A percentile compares a stretch with the other conserved stretches of the same genome.
phyloP scores from a whole-genome alignment of 2,329 filamentous ascomycete species.

The Aspergillus japonicus region DNA sequence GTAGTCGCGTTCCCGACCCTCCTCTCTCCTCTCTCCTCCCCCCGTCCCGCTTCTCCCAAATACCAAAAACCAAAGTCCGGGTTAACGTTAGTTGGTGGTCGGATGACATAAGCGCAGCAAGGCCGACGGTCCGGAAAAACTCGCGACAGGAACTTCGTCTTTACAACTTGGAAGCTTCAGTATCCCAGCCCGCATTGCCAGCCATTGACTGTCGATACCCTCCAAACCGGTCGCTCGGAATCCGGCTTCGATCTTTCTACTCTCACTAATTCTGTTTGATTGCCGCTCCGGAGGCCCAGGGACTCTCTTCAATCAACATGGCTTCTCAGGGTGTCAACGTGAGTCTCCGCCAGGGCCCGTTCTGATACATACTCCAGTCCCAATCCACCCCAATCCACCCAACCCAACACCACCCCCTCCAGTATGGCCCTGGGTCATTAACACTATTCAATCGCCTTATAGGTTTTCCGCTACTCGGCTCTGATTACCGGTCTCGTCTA shows the following conservation, averaged over 20 bases:
- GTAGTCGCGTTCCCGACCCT: neutral
- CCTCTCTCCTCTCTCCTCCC: neutral
- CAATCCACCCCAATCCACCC: neutral
- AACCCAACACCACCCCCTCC: neutral
- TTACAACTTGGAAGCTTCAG: conserved; percentile 22
- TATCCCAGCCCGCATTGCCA: conserved; percentile 28
- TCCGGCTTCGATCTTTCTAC: conserved; percentile 26
- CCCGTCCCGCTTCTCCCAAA: conserved; percentile 14
- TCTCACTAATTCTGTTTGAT: conserved; percentile 39
- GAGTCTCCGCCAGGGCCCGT: conserved; percentile 30
- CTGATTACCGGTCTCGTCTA: conserved; percentile 91
- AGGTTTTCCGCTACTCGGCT: conserved; percentile 97
- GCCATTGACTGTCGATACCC: conserved; percentile 41
- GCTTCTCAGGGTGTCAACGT: conserved; percentile 69
- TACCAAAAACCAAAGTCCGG: neutral
- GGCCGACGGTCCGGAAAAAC: conserved; percentile 42
- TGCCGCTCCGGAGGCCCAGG: conserved; percentile 44
- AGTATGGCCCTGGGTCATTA: conserved; percentile 12
- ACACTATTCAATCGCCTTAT: conserved; percentile 22
- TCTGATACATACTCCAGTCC: conserved; percentile 18
- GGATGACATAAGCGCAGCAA: conserved; percentile 42
- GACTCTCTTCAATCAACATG: conserved; percentile 51
- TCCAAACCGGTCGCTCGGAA: conserved; percentile 32
- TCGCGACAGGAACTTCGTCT: conserved; percentile 43
- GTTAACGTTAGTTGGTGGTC: conserved; percentile 9